A percentile compares a stretch with the other conserved stretches of the same genome.
Conservation (phyloP, 2,329 filamentous ascomycete genomes). For the Lizonia empirigonia region DNA sequence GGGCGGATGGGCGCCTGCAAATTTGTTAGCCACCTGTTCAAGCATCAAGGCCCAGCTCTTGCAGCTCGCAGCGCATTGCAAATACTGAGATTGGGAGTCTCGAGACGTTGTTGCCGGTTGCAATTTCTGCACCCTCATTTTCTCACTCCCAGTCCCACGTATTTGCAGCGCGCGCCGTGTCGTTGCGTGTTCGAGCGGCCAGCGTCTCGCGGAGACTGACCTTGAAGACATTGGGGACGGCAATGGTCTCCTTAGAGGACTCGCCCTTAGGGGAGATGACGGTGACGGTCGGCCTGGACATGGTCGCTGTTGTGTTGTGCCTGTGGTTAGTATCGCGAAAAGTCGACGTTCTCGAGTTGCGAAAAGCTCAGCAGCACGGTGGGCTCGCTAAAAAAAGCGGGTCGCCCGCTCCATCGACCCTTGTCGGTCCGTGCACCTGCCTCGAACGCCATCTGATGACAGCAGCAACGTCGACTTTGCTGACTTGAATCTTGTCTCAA, state of each 20-base stretch:
- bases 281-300: slow-evolving; percentile 95
- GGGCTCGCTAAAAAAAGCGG: too few relatives aligned
- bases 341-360: slow-evolving; percentile 9
- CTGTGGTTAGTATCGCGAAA: slow-evolving; percentile 35
- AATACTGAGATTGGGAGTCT: background rate
- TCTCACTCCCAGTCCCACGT: slow-evolving; percentile 7
- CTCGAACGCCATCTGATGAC: background rate
- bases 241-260: slow-evolving; percentile 84
- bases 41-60: background rate
- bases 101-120: background rate
- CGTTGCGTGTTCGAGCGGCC: slow-evolving; percentile 2
- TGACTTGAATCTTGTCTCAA: background rate
- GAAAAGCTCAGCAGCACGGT: background rate
- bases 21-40: slow-evolving; percentile 15
- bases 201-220: slow-evolving; percentile 29
- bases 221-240: slow-evolving; percentile 96
- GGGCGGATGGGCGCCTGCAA: slow-evolving; percentile 82
- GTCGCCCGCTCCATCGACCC: background rate
- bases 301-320: slow-evolving; percentile 47
- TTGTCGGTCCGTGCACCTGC: too few relatives aligned
- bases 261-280: slow-evolving; percentile 96
- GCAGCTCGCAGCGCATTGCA: slow-evolving; percentile 1
- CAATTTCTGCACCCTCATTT: background rate
- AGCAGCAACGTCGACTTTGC: background rate
- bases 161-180: slow-evolving; percentile 20